Evolutionary conservation across 129 eudicot genomes (phyloP), one percentile per base, ranked within the genome.

Genomic region (Calendula officinalis): DNA sequence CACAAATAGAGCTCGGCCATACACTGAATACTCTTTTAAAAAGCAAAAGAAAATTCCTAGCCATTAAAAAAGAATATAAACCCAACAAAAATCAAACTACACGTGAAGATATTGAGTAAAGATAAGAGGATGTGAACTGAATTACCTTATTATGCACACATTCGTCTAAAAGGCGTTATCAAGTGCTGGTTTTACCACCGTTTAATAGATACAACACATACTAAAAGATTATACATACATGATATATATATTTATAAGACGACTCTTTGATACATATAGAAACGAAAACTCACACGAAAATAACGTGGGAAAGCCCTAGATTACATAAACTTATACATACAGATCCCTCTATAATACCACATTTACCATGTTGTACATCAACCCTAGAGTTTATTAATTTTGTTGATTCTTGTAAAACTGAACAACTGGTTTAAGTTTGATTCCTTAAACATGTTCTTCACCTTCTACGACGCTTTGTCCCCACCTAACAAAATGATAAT

Each of bases 381-480:
- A 30, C 5, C 60, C 9, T 62, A 17, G 37, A 56, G 51, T 63
- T 55, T 47, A 40, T 55, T 16, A 42, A n/a, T 49, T 33, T 41
- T 15, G 30, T n/a, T 30, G 36, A 41, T 27, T 38, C 43, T 50
- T 41, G 58, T 58, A 49, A 22, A 22, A 22, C 56, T 56, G 8
- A 47, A 48, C 57, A 56, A 27, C 46, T 15, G 39, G 16, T 46
- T 48, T 33, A 45, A 34, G 58, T 48, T 42, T 42, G 53, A 36
- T 36, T 17, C 39, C 58, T 43, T 37, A 49, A 62, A 48, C 43
- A 9, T 22, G 17, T 35, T 13, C 36, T 51, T 84, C 68, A 82
- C 71, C 96, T 76, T 62, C 95, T 77, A 13, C 94, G 88, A 8
- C 95, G 97, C 79, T 89, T 86, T 49, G 82, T 72, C 45, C 83